Evolutionary conservation across 768 basidiomycete species (phyloP).

Genomic region (Lactifluus piperatus): DNA sequence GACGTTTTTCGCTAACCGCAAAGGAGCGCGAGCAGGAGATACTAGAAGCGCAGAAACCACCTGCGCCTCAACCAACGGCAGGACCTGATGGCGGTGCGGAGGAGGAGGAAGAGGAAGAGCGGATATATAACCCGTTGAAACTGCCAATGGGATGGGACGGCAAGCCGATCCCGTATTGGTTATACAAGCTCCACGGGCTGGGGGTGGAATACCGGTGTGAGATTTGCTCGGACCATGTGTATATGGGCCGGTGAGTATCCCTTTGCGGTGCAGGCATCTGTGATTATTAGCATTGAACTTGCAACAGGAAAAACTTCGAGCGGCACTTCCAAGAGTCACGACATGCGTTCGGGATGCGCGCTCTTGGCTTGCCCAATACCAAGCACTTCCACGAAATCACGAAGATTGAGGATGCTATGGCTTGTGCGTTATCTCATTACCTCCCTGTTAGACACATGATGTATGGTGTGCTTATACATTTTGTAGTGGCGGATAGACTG

Average conservation of each 20-base stretch:
- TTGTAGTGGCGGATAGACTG: conserved; percentile 87
- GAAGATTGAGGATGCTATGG: conserved; percentile 90
- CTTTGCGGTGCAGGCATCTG: background rate
- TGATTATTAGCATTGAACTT: background rate
- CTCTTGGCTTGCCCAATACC: conserved; percentile 92
- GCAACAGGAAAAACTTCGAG: conserved; percentile 86
- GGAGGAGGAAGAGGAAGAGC: conserved; percentile 92
- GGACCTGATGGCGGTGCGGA: conserved; percentile 43
- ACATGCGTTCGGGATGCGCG: conserved; percentile 97
- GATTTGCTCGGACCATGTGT: conserved; percentile 93
- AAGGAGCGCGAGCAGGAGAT: conserved; percentile 93
- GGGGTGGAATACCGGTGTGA: conserved; percentile 98
- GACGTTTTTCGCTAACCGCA: conserved; percentile 94
- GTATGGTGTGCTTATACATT: background rate
- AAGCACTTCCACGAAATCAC: conserved; percentile 99
- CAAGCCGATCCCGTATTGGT: conserved; percentile 97
- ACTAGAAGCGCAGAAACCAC: conserved; percentile 54
- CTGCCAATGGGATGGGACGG: conserved; percentile 97
- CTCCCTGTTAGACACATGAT: background rate
- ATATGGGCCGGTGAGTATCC: conserved; percentile 77
- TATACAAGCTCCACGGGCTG: conserved; percentile 95
- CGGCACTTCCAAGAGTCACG: conserved; percentile 95
- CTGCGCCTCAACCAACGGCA: conserved; percentile 39
- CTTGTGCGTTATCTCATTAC: conserved; percentile 50
- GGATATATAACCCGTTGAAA: conserved; percentile 97